These are phyloP conservation scores for Trichophyton benhamiae DNA, from an alignment of 2,329 filamentous ascomycete species.

Conservation along the genomic window DNA sequence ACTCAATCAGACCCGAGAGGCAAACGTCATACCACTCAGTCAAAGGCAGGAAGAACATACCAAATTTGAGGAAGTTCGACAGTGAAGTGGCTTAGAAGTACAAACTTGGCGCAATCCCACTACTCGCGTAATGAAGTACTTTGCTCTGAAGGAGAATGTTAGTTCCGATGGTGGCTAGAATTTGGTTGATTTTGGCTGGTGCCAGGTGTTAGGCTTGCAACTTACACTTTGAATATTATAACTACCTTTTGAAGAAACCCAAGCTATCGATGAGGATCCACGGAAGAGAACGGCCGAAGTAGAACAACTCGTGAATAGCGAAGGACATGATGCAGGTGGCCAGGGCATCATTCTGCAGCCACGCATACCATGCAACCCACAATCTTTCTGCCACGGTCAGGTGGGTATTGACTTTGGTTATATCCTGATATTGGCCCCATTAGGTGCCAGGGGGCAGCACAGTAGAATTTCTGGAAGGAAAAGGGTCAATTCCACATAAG, in stretches of 20 bases:
- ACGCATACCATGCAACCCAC: constrained; percentile 95
- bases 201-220: constrained; percentile 14
- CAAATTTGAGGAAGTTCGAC: constrained; percentile 98
- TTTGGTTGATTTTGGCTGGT: neutral
- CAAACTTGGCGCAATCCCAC: constrained; percentile 83
- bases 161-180: neutral
- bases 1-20: constrained; percentile 39
- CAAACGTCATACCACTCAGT: neutral
- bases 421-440: constrained; percentile 53
- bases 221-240: constrained; percentile 80
- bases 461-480: constrained; percentile 33
- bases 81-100: constrained; percentile 90
- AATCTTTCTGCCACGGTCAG: constrained; percentile 77
- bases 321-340: constrained; percentile 98
- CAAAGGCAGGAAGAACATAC: constrained; percentile 27
- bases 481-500: neutral
- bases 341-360: constrained; percentile 93
- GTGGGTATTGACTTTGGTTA: constrained; percentile 63
- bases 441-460: constrained; percentile 43
- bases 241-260: constrained; percentile 67
- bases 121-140: constrained; percentile 83
- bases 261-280: constrained; percentile 88
- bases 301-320: constrained; percentile 81
- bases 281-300: constrained; percentile 82
- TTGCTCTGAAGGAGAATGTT: constrained; percentile 46